These are phyloP conservation scores for Botrytis pseudocinerea DNA, from an alignment of 2,329 filamentous ascomycete species.

Conservation along the genomic window DNA sequence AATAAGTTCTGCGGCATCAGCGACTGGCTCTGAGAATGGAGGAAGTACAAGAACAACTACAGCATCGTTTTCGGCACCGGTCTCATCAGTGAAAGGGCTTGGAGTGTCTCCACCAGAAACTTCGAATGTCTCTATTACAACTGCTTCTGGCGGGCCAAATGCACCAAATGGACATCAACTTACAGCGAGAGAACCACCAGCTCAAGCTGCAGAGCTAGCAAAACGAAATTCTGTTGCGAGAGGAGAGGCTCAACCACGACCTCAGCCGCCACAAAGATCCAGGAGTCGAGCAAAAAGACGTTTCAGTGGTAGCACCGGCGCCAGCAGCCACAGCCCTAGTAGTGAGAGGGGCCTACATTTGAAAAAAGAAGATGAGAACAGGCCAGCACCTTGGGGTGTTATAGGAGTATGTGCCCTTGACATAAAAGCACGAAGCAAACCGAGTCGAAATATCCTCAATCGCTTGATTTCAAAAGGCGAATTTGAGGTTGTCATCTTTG, in stretches of 20 bases:
- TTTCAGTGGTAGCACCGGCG: conserved; percentile 78
- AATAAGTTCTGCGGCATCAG: conserved; percentile 53
- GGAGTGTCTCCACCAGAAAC: conserved; percentile 50
- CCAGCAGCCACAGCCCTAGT: conserved; percentile 77
- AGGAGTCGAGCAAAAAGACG: conserved; percentile 71
- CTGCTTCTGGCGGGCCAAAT: conserved; percentile 50
- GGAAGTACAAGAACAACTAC: conserved; percentile 32
- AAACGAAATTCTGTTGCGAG: conserved; percentile 38
- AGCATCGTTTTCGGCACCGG: conserved; percentile 30
- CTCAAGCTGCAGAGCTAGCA: conserved; percentile 38
- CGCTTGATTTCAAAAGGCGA: conserved; percentile 85
- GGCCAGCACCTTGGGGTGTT: conserved; percentile 61
- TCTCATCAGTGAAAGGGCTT: conserved; percentile 30
- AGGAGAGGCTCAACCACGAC: conserved; percentile 38
- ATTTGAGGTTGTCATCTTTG: conserved; percentile 96
- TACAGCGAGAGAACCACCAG: conserved; percentile 40
- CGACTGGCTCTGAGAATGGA: conserved; percentile 53
- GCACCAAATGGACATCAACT: conserved; percentile 50
- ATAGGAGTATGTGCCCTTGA: conserved; percentile 96
- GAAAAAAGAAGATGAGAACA: conserved; percentile 60
- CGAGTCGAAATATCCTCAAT: conserved; percentile 93
- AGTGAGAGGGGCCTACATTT: conserved; percentile 61
- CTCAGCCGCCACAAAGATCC: conserved; percentile 55
- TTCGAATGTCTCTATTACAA: conserved; percentile 55
- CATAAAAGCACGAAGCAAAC: conserved; percentile 94